These are phyloP conservation scores for Penicillium brevicompactum DNA, from an alignment of 2,329 filamentous ascomycete species.

Conservation along the genomic window DNA sequence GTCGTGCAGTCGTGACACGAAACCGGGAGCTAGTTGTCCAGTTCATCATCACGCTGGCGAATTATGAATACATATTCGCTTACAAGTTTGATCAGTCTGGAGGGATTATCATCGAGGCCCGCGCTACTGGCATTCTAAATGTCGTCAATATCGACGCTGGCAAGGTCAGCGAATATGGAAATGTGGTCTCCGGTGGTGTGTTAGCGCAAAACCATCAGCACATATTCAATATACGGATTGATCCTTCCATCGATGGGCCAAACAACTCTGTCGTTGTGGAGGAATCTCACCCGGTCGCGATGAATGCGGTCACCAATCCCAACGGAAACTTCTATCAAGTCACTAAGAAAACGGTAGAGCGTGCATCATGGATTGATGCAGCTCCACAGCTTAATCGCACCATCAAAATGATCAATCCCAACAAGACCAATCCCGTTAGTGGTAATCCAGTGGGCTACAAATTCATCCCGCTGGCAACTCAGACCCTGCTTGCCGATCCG, in stretches of 20 bases:
- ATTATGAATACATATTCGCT: conserved; percentile 51
- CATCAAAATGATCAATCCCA: conserved; percentile 61
- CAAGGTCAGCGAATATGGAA: conserved; percentile 65
- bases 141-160: conserved; percentile 65
- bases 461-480: conserved; percentile 57
- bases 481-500: conserved; percentile 58
- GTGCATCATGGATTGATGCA: conserved; percentile 52
- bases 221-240: conserved; percentile 69
- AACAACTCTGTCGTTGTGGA: conserved; percentile 58
- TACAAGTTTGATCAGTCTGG: conserved; percentile 58
- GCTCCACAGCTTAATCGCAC: conserved; percentile 48
- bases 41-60: conserved; percentile 67
- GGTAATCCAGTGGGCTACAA: conserved; percentile 58
- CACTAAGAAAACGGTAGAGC: conserved; percentile 47
- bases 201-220: conserved; percentile 73
- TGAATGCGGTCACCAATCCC: conserved; percentile 55
- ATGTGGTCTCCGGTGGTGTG: conserved; percentile 66
- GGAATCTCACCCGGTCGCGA: conserved; percentile 61
- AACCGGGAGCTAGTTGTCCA: conserved; percentile 65
- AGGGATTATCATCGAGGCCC: conserved; percentile 64
- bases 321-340: conserved; percentile 56
- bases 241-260: conserved; percentile 60
- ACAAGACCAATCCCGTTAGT: conserved; percentile 56
- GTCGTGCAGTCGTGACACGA: conserved; percentile 61
- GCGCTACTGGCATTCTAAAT: conserved; percentile 68